Conservation (phyloP, 306 rosid genomes). For the Sicyos baderoa region DNA sequence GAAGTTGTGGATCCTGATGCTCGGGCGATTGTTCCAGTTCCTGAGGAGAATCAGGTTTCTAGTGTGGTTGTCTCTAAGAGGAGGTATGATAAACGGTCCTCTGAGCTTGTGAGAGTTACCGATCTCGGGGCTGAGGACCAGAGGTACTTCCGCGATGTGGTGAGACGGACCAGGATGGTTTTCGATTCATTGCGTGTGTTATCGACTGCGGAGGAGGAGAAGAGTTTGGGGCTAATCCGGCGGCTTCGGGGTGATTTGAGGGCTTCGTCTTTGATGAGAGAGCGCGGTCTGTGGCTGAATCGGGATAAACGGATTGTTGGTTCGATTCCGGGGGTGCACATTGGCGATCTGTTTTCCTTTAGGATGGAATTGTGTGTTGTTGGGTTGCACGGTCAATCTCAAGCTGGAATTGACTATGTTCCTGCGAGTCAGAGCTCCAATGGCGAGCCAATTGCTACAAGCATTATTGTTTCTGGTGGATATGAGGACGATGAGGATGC, state of each 20-base stretch:
- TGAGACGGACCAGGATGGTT: constrained; percentile 60
- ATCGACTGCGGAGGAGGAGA: constrained; percentile 41
- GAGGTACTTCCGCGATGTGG: constrained; percentile 47
- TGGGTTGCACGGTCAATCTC: constrained; percentile 82
- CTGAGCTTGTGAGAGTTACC: constrained; percentile 67
- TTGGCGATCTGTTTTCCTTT: constrained; percentile 75
- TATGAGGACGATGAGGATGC: constrained; percentile 81
- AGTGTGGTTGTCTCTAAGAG: constrained; percentile 23
- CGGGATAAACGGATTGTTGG: constrained; percentile 88
- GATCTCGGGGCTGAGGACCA: constrained; percentile 51
- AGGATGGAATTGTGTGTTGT: constrained; percentile 83
- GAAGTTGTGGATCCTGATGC: constrained; percentile 36
- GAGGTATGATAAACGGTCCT: constrained; percentile 29
- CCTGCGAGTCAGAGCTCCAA: constrained; percentile 74
- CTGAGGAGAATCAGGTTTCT: constrained; percentile 30
- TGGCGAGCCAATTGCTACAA: constrained; percentile 90
- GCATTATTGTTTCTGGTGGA: constrained; percentile 85
- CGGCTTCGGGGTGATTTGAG: constrained; percentile 49
- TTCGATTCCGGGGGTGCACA: constrained; percentile 68
- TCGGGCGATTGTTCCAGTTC: constrained; percentile 56
- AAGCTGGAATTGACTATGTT: constrained; percentile 89
- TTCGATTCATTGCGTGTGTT: constrained; percentile 66
- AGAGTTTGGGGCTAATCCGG: constrained; percentile 21
- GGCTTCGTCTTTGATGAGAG: constrained; percentile 58
- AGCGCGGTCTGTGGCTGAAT: constrained; percentile 65